Conservation (phyloP, 2,329 filamentous ascomycete species). For the Diaporthe sp. region DNA sequence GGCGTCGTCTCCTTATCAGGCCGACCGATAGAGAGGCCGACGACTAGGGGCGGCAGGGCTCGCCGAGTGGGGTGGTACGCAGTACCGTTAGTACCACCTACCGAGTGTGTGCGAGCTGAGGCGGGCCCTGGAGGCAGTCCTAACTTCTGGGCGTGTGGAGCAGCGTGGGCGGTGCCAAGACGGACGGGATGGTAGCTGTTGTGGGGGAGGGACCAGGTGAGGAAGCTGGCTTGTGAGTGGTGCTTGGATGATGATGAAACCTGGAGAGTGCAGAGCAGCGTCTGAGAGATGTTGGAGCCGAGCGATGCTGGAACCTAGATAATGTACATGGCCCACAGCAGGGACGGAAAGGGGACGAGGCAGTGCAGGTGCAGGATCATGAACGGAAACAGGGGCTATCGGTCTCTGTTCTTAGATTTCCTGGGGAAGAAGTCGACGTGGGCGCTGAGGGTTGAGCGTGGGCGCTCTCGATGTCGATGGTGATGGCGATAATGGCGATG, state of each 20-base stretch:
- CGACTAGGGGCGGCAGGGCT: conserved; percentile 12
- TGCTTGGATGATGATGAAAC: conserved; percentile 43
- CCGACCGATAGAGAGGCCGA: not conserved
- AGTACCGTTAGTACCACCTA: not conserved
- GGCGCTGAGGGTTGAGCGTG: no score
- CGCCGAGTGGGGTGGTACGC: conserved; percentile 9
- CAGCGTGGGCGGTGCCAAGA: conserved; percentile 27
- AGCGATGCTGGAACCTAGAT: conserved; percentile 13
- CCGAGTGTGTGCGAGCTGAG: conserved; percentile 14
- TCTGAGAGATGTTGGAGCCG: conserved; percentile 42
- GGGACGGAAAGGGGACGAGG: not conserved
- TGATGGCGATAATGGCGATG: not conserved
- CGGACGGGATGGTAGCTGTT: conserved; percentile 28
- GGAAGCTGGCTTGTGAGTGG: conserved; percentile 36
- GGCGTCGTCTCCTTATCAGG: conserved; percentile 18
- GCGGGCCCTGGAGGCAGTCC: not conserved
- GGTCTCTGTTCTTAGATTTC: not conserved
- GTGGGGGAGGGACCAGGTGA: conserved; percentile 22
- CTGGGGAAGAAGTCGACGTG: not conserved
- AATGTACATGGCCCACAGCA: not conserved
- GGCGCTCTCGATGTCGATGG: not conserved
- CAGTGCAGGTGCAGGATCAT: not conserved
- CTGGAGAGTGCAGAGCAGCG: conserved; percentile 39
- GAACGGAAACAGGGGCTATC: not conserved
- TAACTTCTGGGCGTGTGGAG: not conserved